Percentiles rank a stretch among this genome's conserved stretches.
These are phyloP conservation scores for Tylopilus cervinicoccineus DNA, from an alignment of 768 basidiomycete genomes.

Conservation along the genomic window DNA sequence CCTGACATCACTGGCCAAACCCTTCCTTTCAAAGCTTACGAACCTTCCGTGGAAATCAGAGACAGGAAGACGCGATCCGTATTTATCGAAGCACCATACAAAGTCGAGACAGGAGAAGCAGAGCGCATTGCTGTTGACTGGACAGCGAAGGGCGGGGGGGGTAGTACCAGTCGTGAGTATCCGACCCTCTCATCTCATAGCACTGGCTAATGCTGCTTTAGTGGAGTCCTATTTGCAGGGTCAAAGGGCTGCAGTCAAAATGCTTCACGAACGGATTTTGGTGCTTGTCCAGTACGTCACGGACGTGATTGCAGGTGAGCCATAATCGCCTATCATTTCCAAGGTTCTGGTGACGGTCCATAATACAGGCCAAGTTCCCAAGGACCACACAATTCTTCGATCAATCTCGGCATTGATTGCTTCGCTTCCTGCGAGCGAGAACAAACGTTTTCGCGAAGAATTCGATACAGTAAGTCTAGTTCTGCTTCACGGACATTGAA, in stretches of 20 bases:
- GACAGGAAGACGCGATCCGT: conserved; percentile 73
- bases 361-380: conserved; percentile 57
- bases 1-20: conserved; percentile 61
- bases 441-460: conserved; percentile 79
- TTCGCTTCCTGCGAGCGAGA: conserved; percentile 83
- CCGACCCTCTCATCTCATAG: not conserved
- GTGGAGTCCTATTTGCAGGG: conserved; percentile 90
- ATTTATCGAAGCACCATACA: conserved; percentile 82
- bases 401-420: conserved; percentile 83
- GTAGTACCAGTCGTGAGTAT: conserved; percentile 71
- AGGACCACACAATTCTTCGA: conserved; percentile 79
- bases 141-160: conserved; percentile 82
- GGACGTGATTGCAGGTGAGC: conserved; percentile 67
- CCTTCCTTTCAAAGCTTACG: conserved; percentile 91
- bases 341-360: not conserved
- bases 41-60: conserved; percentile 82
- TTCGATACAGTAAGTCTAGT: conserved; percentile 68
- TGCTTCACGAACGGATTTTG: conserved; percentile 89
- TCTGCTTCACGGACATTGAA: not conserved
- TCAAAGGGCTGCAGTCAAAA: conserved; percentile 92
- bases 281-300: conserved; percentile 85
- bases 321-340: not conserved
- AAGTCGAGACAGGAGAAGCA: conserved; percentile 95
- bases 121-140: conserved; percentile 98
- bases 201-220: conserved; percentile 30